Evolutionary conservation across 208 protist species (phyloP), one percentile per base, ranked within the genome.

Genomic region (Strigomonas galati): DNA sequence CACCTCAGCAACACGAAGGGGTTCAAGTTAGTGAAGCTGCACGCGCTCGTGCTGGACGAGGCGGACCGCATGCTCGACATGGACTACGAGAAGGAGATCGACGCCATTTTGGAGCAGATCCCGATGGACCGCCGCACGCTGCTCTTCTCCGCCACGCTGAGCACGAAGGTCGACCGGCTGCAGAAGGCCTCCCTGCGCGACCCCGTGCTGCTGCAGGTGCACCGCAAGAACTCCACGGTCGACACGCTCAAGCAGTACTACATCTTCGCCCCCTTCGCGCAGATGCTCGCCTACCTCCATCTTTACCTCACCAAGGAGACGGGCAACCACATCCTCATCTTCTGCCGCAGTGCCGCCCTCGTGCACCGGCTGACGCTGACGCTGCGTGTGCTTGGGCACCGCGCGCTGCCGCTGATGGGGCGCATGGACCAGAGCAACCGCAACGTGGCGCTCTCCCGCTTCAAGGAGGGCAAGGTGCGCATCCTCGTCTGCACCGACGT

Each of bases 131-230:
- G 97, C 27, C 87, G 88, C 37, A 99, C 98, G 0, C 91, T 95
- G 66, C 90, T 99, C 5, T 99, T 99, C 74, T 99, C 97, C 28
- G 98, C 98, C 0, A 99, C 98, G 6, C 98, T 99, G 69, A 99
- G 98, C 66, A 96, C 85, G 15, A 99, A 99, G 74, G 98, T 98
- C 48, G 92, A 96, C 65, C 98, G 99, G 55, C 87, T 99, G 43
- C 94, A 99, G 72, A 97, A 98, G 67, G 97, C 98, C 17, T 99
- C 97, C 6, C 84, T 99, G 26, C 81, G 71, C 12, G 88, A 99
- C 65, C 98, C 98, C 7, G 97, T 99, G 46, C 89, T 98, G 74
- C 74, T 99, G 37, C 86, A 98, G 77, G 97, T 99, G 21, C 86
- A 91, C 71, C 78, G 84, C 58, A 99, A 98, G 82, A 99, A 99